A percentile compares a stretch with the other conserved stretches of the same genome.
phyloP scores from a whole-genome alignment of 305 asterid genomes.

The Solanum hybrid region DNA sequence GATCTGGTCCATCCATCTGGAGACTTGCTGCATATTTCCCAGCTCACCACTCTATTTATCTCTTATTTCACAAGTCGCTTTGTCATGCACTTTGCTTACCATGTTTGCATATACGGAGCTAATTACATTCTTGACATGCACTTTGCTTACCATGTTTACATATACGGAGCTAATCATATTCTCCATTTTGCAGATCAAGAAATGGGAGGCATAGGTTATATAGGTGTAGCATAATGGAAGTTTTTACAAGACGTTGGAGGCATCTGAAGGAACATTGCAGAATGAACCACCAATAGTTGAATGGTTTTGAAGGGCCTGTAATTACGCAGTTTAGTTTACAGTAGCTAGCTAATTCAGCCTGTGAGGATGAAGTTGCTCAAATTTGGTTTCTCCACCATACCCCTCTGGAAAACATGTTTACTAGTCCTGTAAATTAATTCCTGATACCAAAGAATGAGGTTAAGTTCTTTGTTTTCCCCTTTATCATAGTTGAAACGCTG shows the following conservation, averaged over 20 bases:
- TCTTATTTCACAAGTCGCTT: not conserved
- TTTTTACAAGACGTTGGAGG: not conserved
- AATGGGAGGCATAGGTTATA: not conserved
- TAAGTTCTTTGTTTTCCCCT: not conserved
- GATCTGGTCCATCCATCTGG: not conserved
- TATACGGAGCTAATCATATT: not conserved
- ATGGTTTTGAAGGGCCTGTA: not conserved
- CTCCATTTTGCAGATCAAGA: conserved; percentile 1
- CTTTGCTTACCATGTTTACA: not conserved
- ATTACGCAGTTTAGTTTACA: conserved; percentile 2
- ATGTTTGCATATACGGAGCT: not conserved
- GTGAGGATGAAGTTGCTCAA: conserved; percentile 1
- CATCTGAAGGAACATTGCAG: not conserved
- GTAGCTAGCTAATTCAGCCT: conserved; percentile 3
- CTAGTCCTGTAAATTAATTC: not conserved
- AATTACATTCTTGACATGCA: not conserved
- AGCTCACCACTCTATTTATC: not conserved
- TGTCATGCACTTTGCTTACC: not conserved
- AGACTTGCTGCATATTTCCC: not conserved
- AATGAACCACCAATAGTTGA: not conserved
- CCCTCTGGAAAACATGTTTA: not conserved
- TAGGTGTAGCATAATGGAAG: not conserved
- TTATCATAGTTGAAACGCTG: not conserved
- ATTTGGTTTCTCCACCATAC: not conserved
- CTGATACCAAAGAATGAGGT: not conserved